Evolutionary conservation across 2,329 filamentous ascomycete genomes (phyloP).

Genomic region (Anthostomella pinea): DNA sequence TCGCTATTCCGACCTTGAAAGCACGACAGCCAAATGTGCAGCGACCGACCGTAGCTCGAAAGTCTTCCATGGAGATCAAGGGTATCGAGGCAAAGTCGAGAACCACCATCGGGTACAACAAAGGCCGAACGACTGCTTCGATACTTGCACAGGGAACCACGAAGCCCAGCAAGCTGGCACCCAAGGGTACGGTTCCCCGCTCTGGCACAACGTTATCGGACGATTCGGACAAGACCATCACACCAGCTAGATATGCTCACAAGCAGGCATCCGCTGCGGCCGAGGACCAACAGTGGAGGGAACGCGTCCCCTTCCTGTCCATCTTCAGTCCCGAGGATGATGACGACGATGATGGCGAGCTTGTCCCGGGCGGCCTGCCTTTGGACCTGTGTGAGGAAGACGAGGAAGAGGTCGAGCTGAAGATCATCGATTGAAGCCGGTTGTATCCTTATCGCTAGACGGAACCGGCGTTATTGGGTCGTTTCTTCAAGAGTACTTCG

Average conservation of each 20-base stretch:
- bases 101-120: conserved; percentile 82
- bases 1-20: conserved; percentile 30
- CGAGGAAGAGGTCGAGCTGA: conserved; percentile 55
- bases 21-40: conserved; percentile 32
- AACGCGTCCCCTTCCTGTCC: conserved; percentile 52
- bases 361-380: conserved; percentile 28
- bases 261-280: conserved; percentile 22
- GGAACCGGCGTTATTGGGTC: too few relatives aligned
- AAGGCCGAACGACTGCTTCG: conserved; percentile 60
- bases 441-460: too few relatives aligned
- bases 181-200: conserved; percentile 25
- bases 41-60: conserved; percentile 42
- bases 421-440: conserved; percentile 36
- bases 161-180: conserved; percentile 16
- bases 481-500: too few relatives aligned
- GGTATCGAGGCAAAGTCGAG: conserved; percentile 67
- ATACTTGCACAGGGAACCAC: conserved; percentile 40
- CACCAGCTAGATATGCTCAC: conserved; percentile 42
- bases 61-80: conserved; percentile 53
- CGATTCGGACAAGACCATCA: conserved; percentile 44
- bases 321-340: conserved; percentile 54
- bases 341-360: conserved; percentile 36
- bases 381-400: conserved; percentile 39
- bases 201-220: conserved; percentile 38
- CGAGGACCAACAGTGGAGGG: conserved; percentile 35